Conservation (phyloP, 495 filamentous ascomycete genomes). For the Astrothelium subdiscretum region DNA sequence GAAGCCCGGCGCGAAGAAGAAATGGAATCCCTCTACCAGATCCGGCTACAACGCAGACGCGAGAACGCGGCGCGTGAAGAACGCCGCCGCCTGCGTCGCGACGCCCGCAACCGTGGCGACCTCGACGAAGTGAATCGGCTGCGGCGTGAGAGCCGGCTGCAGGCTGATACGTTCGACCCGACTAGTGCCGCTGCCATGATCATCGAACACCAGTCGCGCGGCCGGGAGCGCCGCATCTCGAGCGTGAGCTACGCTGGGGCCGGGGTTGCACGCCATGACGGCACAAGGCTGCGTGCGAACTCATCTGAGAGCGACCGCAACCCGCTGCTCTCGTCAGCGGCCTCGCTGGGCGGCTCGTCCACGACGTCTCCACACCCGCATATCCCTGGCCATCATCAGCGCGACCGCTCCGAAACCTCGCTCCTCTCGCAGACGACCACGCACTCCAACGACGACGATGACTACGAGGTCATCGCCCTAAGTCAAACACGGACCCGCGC, state of each 20-base stretch:
- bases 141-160: constrained; percentile 31
- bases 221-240: constrained; percentile 63
- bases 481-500: constrained; percentile 13
- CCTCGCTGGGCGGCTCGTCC: constrained; percentile 24
- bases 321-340: constrained; percentile 62
- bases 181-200: constrained; percentile 32
- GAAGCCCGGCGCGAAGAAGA: constrained; percentile 77
- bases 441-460: constrained; percentile 10
- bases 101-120: constrained; percentile 63
- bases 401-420: constrained; percentile 18
- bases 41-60: constrained; percentile 64
- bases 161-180: constrained; percentile 6
- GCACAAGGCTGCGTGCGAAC: constrained; percentile 70
- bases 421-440: constrained; percentile 12
- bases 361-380: constrained; percentile 9
- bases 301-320: constrained; percentile 65
- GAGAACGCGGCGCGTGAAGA: constrained; percentile 70
- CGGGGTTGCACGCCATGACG: constrained; percentile 80
- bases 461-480: constrained; percentile 12
- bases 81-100: constrained; percentile 48
- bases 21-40: constrained; percentile 87
- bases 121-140: constrained; percentile 49
- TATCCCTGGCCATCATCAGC: constrained; percentile 18
- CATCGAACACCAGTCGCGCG: constrained; percentile 51
- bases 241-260: constrained; percentile 78